Conservation (phyloP, 2,329 filamentous ascomycete genomes). For the Calonectria pseudoreteaudii region DNA sequence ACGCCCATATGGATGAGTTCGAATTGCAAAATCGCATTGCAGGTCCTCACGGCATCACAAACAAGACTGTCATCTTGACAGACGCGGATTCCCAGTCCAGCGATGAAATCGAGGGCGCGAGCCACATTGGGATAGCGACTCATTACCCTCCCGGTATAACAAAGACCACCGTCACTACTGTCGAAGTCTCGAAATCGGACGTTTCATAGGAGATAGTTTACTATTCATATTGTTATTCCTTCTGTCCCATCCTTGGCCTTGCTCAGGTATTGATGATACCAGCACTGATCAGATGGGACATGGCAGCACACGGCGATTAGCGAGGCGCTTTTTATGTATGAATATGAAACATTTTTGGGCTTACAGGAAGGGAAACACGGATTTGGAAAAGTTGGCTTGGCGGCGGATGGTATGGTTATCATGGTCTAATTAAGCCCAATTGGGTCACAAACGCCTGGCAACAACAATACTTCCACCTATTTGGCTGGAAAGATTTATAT, state of each 20-base stretch:
- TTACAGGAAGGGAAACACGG: not conserved
- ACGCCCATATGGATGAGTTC: constrained; percentile 35
- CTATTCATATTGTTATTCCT: not conserved
- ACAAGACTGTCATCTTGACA: constrained; percentile 36
- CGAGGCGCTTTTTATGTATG: not conserved
- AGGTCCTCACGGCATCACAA: constrained; percentile 16
- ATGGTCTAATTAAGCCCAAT: too few relatives aligned
- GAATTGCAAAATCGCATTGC: constrained; percentile 41
- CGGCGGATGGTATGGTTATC: not conserved
- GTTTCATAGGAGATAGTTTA: not conserved
- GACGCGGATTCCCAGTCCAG: constrained; percentile 38
- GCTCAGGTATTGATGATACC: not conserved
- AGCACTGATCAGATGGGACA: not conserved
- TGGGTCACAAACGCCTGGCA: not conserved
- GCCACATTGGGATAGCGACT: constrained; percentile 17
- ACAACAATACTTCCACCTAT: not conserved
- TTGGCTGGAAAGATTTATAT: not conserved
- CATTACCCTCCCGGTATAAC: constrained; percentile 36
- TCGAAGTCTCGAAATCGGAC: constrained; percentile 33
- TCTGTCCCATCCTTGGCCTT: not conserved
- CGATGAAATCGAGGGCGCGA: constrained; percentile 42
- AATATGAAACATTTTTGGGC: not conserved
- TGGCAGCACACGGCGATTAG: not conserved
- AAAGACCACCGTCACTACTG: constrained; percentile 45
- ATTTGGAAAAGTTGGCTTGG: not conserved